A percentile compares a stretch with the other conserved stretches of the same genome.
Evolutionary conservation across 140 eudicot species (phyloP).

Genomic region (Stevia rebaudiana): DNA sequence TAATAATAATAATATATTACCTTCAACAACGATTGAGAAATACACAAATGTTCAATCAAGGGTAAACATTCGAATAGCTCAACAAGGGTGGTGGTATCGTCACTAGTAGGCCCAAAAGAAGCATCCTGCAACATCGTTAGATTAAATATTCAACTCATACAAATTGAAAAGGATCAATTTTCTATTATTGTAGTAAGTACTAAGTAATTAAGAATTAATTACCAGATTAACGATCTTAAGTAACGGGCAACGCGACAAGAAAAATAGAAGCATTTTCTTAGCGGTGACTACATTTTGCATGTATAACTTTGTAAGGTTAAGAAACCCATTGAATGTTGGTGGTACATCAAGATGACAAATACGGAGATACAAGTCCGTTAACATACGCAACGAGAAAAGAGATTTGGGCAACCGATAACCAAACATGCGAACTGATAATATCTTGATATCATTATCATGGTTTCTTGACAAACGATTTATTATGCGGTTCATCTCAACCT

Average conservation of each 20-base stretch:
- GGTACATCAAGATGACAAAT: conserved; percentile 23
- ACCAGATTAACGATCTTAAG: conserved; percentile 24
- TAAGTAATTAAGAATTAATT: neutral
- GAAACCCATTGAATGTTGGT: conserved; percentile 21
- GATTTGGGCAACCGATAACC: conserved; percentile 7
- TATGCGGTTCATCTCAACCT: conserved; percentile 18
- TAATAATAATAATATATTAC: too few relatives aligned
- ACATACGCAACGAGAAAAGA: conserved; percentile 1
- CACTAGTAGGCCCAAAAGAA: too few relatives aligned
- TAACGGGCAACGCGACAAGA: conserved; percentile 26
- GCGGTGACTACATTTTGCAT: conserved; percentile 1
- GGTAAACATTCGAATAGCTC: too few relatives aligned
- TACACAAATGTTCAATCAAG: too few relatives aligned
- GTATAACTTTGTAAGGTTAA: conserved; percentile 16
- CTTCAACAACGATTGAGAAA: too few relatives aligned
- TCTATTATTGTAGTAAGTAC: too few relatives aligned
- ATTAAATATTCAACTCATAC: too few relatives aligned
- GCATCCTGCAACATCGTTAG: too few relatives aligned
- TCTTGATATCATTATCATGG: neutral
- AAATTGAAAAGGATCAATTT: too few relatives aligned
- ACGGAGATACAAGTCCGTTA: conserved; percentile 22
- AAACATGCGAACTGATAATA: neutral
- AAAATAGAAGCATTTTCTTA: conserved; percentile 11
- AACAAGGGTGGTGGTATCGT: too few relatives aligned
- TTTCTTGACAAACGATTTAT: conserved; percentile 1